Conservation (phyloP, 2,329 filamentous ascomycete species). For the Cercospora canescens region DNA sequence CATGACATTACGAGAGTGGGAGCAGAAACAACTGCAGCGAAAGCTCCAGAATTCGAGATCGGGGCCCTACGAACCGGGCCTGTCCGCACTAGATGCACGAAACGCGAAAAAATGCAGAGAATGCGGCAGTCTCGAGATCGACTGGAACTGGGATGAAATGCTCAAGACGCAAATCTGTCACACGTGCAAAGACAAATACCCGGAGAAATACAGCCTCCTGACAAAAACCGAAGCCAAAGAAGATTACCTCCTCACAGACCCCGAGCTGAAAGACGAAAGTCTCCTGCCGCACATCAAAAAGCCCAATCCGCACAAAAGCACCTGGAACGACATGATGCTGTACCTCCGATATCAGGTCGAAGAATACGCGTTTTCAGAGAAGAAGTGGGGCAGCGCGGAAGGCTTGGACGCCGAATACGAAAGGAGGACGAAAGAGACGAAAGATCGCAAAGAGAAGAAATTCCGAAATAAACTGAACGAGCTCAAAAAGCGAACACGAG, state of each 20-base stretch:
- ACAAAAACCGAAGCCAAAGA: constrained; percentile 97
- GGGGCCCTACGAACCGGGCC: constrained; percentile 83
- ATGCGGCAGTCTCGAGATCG: constrained; percentile 81
- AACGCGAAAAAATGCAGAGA: constrained; percentile 73
- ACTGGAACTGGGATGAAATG: constrained; percentile 90
- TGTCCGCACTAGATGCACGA: constrained; percentile 68
- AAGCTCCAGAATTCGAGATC: constrained; percentile 71
- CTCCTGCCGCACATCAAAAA: constrained; percentile 83
- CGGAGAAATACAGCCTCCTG: constrained; percentile 90
- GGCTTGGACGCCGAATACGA: constrained; percentile 87
- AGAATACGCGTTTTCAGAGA: constrained; percentile 77
- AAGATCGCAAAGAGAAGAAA: constrained; percentile 83
- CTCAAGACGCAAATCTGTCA: constrained; percentile 76
- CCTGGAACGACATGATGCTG: constrained; percentile 99
- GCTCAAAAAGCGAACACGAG: constrained; percentile 87
- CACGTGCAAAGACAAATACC: constrained; percentile 81
- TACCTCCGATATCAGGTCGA: constrained; percentile 93
- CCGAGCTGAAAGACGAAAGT: constrained; percentile 85
- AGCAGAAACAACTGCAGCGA: constrained; percentile 73
- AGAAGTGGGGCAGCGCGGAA: constrained; percentile 88
- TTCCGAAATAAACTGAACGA: constrained; percentile 88
- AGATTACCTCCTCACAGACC: constrained; percentile 93
- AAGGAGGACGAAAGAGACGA: constrained; percentile 74
- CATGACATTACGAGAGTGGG: constrained; percentile 93
- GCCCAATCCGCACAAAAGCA: constrained; percentile 92